These are phyloP conservation scores for Oropetium thomaeum DNA, from an alignment of 176 grass and related monocot species.

Conservation along the genomic window DNA sequence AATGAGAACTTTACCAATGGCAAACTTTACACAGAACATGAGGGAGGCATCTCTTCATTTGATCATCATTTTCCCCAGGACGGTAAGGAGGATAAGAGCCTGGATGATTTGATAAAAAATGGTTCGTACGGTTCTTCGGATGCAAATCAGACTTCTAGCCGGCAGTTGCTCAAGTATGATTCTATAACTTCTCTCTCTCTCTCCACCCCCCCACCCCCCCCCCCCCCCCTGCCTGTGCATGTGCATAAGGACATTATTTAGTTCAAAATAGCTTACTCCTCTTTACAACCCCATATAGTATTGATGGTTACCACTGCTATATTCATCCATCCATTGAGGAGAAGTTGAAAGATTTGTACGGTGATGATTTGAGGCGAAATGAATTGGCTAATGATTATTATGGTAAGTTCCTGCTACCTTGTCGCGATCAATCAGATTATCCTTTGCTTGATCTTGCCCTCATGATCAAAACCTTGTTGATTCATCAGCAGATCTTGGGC, in stretches of 20 bases:
- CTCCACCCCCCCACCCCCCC: too few species aligned
- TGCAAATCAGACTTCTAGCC: conserved; percentile 12
- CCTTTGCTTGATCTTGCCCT: conserved; percentile 4
- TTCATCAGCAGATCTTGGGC: conserved; percentile 21
- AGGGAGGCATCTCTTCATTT: conserved; percentile 40
- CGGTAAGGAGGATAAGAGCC: conserved; percentile 33
- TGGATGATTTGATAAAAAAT: conserved; percentile 47
- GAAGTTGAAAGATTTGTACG: conserved; percentile 46
- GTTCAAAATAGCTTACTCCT: not conserved
- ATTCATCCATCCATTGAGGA: conserved; percentile 64
- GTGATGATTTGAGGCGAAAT: conserved; percentile 37
- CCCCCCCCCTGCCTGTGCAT: not conserved
- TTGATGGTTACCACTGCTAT: conserved; percentile 50
- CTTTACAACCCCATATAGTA: conserved; percentile 38
- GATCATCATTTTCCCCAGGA: conserved; percentile 30
- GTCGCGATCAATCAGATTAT: not conserved
- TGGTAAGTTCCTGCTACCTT: conserved; percentile 49
- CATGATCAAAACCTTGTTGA: not conserved
- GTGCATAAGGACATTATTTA: not conserved
- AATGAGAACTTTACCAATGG: conserved; percentile 27
- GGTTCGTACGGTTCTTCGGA: conserved; percentile 11
- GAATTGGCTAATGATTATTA: conserved; percentile 20
- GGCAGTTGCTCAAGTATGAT: conserved; percentile 46
- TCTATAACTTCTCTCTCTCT: conserved; percentile 11
- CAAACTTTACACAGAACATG: conserved; percentile 20